Evolutionary conservation across 2,329 filamentous ascomycete genomes (phyloP), one percentile per base, ranked within the genome.

Genomic region (Phoma herbarum): DNA sequence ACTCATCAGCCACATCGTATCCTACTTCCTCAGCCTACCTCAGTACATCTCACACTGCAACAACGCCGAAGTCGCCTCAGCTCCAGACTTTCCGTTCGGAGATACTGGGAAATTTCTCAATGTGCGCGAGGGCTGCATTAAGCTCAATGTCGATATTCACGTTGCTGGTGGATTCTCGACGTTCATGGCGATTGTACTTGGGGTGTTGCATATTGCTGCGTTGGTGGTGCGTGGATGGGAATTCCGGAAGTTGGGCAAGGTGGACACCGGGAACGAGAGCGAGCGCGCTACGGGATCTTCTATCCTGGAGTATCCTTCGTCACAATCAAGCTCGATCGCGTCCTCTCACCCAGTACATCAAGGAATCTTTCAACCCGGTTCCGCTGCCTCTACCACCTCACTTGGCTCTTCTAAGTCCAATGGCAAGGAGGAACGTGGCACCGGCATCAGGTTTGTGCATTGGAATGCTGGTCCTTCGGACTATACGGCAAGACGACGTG

Each of bases 11-110:
- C 59, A 64, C 44, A 61, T 54, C 10, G 23, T 41, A 41, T 43
- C 46, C 16, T 68, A 63, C 49, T 54, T 65, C 29, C 11, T 49
- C 52, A 47, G 53, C 20, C 45, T 63, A 39, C 50, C 3, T 53
- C 58, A 25, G 22, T 43, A 43, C 23, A 14, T 63, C 25, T 28
- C 48, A 1, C 53, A 54, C 47, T 67, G 64, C 55, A 12, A 11
- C 26, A 28, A 28, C 4, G 49, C 37, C 6, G 18, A 28, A 0
- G 42, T 51, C 10, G 2, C 33, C n/a, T 7, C 22, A 4, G 28
- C 31, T 1, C 37, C 49, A 7, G 29, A 44, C 14, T 23, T 28
- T n/a, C n/a, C 23, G 18, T 37, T 48, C 20, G 45, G 45, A n/a
- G 16, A 35, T 3, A 20, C 8, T 8, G 20, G 9, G 2, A 46